These are phyloP conservation scores for Leishmania martiniquensis DNA, from an alignment of 208 protist genomes.

Conservation along the genomic window DNA sequence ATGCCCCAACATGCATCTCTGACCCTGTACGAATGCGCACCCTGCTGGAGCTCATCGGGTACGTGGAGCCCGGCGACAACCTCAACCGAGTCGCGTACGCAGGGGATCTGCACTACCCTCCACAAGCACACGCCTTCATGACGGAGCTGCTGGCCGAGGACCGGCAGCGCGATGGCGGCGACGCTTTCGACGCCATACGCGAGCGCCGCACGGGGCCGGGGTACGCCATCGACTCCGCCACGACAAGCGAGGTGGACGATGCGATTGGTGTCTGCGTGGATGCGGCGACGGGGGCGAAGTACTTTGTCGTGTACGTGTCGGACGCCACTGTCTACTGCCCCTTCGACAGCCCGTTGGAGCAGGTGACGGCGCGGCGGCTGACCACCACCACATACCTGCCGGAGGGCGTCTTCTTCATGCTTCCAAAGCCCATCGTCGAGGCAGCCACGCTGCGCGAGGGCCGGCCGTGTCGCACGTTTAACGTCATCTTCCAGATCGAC, in stretches of 20 bases:
- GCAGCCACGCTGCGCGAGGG: constrained; percentile 87
- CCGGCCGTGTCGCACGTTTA: constrained; percentile 85
- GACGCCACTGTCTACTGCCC: constrained; percentile 91
- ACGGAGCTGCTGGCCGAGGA: constrained; percentile 39
- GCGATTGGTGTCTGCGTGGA: constrained; percentile 82
- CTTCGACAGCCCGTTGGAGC: constrained; percentile 77
- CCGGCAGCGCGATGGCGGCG: constrained; percentile 57
- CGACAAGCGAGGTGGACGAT: constrained; percentile 92
- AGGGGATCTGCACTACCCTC: constrained; percentile 69
- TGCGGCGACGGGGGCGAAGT: constrained; percentile 49
- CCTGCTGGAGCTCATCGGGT: constrained; percentile 63
- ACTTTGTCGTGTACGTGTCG: constrained; percentile 88
- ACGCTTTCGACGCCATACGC: constrained; percentile 75
- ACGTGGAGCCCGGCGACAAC: constrained; percentile 76
- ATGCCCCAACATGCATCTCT: constrained; percentile 42
- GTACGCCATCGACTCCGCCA: constrained; percentile 90
- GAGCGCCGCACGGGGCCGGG: constrained; percentile 42
- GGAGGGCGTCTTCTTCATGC: constrained; percentile 90
- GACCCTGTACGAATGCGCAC: constrained; percentile 59
- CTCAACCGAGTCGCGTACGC: constrained; percentile 63
- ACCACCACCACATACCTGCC: constrained; percentile 91
- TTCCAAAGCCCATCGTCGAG: constrained; percentile 86
- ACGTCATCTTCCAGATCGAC: constrained; percentile 84
- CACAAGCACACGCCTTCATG: constrained; percentile 68
- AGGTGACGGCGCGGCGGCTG: constrained; percentile 79